These are phyloP conservation scores for Xanthoconium purpureum DNA, from an alignment of 768 basidiomycete species.

Conservation along the genomic window DNA sequence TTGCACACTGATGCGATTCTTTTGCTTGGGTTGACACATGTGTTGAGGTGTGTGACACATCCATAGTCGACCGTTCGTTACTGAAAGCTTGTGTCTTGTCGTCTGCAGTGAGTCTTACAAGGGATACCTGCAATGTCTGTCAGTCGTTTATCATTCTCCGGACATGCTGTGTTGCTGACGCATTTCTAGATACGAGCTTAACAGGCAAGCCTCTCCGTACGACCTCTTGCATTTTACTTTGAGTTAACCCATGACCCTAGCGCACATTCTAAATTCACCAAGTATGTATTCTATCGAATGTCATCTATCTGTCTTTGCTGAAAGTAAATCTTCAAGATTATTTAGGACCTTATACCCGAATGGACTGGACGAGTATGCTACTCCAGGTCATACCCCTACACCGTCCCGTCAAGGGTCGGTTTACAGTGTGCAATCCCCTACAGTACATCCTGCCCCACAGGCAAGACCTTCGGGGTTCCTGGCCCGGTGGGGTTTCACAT, in stretches of 20 bases:
- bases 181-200: conserved; percentile 43
- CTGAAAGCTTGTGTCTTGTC: conserved; percentile 1
- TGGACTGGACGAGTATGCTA: conserved; percentile 47
- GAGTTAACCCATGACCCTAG: conserved; percentile 28
- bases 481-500: conserved; percentile 32
- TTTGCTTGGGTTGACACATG: conserved; percentile 66
- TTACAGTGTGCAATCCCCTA: neutral
- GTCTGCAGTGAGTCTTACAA: conserved; percentile 63
- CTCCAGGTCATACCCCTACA: conserved; percentile 35
- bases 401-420: conserved; percentile 37
- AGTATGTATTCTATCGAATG: conserved; percentile 34
- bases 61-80: neutral
- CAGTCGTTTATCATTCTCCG: conserved; percentile 22
- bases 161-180: conserved; percentile 10
- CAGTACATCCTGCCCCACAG: conserved; percentile 12
- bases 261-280: conserved; percentile 74
- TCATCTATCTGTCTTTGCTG: no score
- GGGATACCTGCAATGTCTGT: conserved; percentile 80
- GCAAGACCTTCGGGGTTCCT: conserved; percentile 35
- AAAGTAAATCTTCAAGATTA: conserved; percentile 37
- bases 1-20: conserved; percentile 71
- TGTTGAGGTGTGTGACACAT: conserved; percentile 49
- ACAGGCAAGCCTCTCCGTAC: conserved; percentile 43
- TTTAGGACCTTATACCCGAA: conserved; percentile 66
- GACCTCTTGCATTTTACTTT: neutral